Evolutionary conservation across 768 basidiomycete genomes (phyloP).

Genomic region (Mycena albidolilacea): DNA sequence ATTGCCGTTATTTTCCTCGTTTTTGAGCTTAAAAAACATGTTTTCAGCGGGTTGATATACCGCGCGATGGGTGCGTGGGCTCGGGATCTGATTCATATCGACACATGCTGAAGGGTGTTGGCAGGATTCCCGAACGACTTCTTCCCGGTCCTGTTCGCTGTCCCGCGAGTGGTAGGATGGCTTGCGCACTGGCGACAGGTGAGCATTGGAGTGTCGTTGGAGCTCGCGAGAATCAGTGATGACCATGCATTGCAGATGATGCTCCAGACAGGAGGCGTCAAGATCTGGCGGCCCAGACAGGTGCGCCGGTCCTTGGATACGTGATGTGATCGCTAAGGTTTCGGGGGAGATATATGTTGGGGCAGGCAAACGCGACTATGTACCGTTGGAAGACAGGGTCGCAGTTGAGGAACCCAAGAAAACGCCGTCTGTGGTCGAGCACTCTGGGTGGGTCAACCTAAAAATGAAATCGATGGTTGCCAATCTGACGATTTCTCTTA

Average conservation of each 20-base stretch:
- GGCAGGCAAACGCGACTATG: conserved; percentile 79
- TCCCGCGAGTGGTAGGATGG: conserved; percentile 95
- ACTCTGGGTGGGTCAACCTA: conserved; percentile 77
- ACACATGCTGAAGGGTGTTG: conserved; percentile 31
- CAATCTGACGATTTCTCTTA: conserved; percentile 50
- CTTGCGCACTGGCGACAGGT: conserved; percentile 94
- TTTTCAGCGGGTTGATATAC: conserved; percentile 85
- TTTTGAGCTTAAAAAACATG: conserved; percentile 29
- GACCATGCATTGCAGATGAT: conserved; percentile 75
- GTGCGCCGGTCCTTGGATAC: conserved; percentile 53
- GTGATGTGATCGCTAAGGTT: conserved; percentile 23
- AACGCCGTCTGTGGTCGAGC: conserved; percentile 74
- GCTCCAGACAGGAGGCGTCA: conserved; percentile 90
- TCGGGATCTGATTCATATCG: neutral
- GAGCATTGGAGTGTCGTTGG: conserved; percentile 26
- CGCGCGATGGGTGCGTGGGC: conserved; percentile 84
- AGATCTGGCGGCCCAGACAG: conserved; percentile 94
- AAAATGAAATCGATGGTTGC: conserved; percentile 14
- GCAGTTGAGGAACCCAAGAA: conserved; percentile 68
- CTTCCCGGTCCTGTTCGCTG: conserved; percentile 94
- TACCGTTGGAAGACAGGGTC: conserved; percentile 72
- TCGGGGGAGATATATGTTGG: conserved; percentile 83
- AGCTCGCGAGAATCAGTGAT: conserved; percentile 25
- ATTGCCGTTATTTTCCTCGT: conserved; percentile 13
- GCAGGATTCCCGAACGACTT: conserved; percentile 93